A percentile compares a stretch with the other conserved stretches of the same genome.
Evolutionary conservation across 371 early-diverging fungal genomes (phyloP).

Genomic region (Mucor lusitanicus): DNA sequence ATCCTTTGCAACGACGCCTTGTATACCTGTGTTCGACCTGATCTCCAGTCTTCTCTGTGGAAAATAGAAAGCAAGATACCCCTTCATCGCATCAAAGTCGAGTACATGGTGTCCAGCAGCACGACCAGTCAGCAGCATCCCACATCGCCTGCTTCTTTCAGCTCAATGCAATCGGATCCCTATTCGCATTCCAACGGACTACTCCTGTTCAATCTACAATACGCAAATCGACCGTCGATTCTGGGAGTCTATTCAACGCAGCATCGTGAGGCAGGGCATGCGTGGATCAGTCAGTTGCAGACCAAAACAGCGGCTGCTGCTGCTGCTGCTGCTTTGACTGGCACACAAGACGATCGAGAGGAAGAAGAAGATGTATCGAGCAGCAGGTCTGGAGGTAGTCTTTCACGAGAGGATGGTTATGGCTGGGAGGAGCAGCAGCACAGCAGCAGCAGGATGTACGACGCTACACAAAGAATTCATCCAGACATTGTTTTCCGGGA

Average conservation of each 20-base stretch:
- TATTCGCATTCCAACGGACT: slow-evolving; percentile 4
- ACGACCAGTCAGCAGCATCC: neutral
- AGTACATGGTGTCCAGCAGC: neutral
- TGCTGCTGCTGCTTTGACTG: neutral
- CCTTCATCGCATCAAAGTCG: neutral
- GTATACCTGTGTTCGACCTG: slow-evolving; percentile 5
- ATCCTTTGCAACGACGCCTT: slow-evolving; percentile 1
- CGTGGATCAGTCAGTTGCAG: slow-evolving; percentile 14
- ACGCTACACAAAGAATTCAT: slow-evolving; percentile 28
- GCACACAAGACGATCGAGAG: no score
- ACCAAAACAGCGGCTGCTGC: neutral
- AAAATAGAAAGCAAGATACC: slow-evolving; percentile 14
- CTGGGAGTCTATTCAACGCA: slow-evolving; percentile 23
- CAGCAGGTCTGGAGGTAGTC: slow-evolving; percentile 9
- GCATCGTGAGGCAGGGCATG: slow-evolving; percentile 10
- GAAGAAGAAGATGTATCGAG: neutral
- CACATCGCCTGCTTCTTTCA: neutral
- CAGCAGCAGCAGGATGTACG: slow-evolving; percentile 13
- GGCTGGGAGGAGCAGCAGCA: neutral
- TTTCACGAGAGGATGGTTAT: neutral
- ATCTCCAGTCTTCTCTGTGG: slow-evolving; percentile 6
- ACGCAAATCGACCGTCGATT: slow-evolving; percentile 1
- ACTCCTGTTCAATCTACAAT: slow-evolving; percentile 17
- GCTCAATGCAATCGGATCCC: slow-evolving; percentile 3
- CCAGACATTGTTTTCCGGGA: slow-evolving; percentile 12